These are phyloP conservation scores for Avena eriantha DNA, from an alignment of 176 grass and related monocot genomes.

Conservation along the genomic window DNA sequence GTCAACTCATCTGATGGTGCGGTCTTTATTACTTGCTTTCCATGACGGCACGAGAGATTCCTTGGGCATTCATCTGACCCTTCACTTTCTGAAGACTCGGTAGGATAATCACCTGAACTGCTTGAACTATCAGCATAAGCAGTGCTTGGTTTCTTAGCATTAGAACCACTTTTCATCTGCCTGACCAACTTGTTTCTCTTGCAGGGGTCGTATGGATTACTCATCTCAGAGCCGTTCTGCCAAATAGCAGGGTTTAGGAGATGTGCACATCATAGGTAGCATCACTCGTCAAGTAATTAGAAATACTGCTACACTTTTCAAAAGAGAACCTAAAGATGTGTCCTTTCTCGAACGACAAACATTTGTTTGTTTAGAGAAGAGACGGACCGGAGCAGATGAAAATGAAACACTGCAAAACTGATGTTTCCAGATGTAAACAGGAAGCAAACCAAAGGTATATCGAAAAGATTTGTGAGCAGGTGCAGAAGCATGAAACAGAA, in stretches of 20 bases:
- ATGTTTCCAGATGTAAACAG: background rate
- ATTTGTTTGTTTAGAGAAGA: background rate
- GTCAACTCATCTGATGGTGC: background rate
- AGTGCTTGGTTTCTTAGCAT: background rate
- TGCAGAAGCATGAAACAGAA: background rate
- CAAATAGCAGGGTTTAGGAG: background rate
- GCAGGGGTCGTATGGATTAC: background rate
- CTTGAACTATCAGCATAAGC: slow-evolving; percentile 2
- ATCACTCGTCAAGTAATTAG: background rate
- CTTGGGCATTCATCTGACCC: background rate
- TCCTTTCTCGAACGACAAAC: background rate
- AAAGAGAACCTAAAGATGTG: background rate
- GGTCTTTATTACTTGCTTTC: background rate
- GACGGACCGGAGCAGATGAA: background rate
- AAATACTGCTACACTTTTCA: background rate
- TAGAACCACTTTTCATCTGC: background rate
- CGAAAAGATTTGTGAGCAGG: background rate
- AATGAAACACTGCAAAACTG: background rate
- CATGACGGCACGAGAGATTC: background rate
- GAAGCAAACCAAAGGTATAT: background rate
- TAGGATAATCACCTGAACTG: slow-evolving; percentile 2
- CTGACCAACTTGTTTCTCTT: background rate
- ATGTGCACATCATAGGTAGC: background rate
- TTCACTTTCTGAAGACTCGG: background rate
- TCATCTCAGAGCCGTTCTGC: slow-evolving; percentile 8